phyloP scores from a whole-genome alignment of 78 protist species.

The Speleostelium caveatum region DNA sequence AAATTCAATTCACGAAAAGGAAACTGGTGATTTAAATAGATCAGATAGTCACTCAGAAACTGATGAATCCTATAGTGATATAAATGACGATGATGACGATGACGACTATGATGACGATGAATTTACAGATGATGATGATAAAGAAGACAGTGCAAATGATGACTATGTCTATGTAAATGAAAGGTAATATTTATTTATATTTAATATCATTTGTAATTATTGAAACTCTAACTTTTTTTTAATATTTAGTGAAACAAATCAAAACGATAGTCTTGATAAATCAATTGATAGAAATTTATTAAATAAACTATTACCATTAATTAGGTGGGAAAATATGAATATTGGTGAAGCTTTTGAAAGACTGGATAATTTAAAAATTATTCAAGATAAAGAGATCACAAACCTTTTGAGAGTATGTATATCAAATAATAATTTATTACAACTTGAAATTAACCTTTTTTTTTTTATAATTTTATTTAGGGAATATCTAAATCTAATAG shows the following conservation, averaged over 20 bases:
- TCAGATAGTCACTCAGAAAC: constrained; percentile 46
- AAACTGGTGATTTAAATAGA: constrained; percentile 42
- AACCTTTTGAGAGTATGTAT: constrained; percentile 46
- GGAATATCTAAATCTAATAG: constrained; percentile 55
- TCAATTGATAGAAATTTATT: constrained; percentile 59
- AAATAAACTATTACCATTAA: constrained; percentile 60
- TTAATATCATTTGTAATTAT: not conserved
- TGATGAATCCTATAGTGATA: constrained; percentile 25
- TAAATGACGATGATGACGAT: constrained; percentile 21
- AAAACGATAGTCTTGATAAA: constrained; percentile 40
- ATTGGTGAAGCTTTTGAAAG: constrained; percentile 80
- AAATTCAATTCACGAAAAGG: constrained; percentile 40
- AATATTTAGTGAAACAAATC: constrained; percentile 10
- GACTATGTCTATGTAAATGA: constrained; percentile 45
- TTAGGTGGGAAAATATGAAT: constrained; percentile 80
- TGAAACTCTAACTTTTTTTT: not conserved
- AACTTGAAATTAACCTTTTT: not conserved
- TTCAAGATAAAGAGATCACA: constrained; percentile 68
- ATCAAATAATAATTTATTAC: not conserved
- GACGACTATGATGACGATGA: constrained; percentile 44
- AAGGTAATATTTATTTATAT: constrained; percentile 12
- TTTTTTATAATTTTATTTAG: not conserved
- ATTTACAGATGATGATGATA: constrained; percentile 74
- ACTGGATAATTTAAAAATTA: constrained; percentile 57
- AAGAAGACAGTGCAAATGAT: constrained; percentile 75